Evolutionary conservation across 2,329 filamentous ascomycete species (phyloP).

Genomic region (Diaporthe destruens): DNA sequence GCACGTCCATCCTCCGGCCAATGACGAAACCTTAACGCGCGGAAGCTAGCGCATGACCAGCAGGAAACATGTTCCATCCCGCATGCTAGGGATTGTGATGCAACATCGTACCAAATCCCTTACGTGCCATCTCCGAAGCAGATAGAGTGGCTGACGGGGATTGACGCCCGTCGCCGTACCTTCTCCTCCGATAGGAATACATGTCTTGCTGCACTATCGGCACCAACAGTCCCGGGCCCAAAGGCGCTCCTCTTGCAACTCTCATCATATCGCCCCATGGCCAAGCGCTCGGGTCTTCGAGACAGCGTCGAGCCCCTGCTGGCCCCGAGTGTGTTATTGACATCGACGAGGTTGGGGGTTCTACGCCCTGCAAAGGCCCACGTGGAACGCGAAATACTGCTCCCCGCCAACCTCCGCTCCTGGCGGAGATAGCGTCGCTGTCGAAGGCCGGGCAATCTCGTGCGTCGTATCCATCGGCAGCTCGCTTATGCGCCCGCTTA

Average conservation of each 20-base stretch:
- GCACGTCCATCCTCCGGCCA: slow-evolving; percentile 22
- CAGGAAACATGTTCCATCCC: slow-evolving; percentile 28
- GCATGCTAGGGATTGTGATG: slow-evolving; percentile 28
- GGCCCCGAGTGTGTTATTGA: background rate
- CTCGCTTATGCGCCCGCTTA: background rate
- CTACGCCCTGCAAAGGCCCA: background rate
- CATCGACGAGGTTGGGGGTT: background rate
- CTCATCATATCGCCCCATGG: background rate
- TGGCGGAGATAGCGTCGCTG: slow-evolving; percentile 1
- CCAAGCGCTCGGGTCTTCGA: slow-evolving; percentile 3
- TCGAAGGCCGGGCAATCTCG: slow-evolving; percentile 1
- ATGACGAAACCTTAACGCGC: slow-evolving; percentile 32
- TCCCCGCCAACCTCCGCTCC: slow-evolving; percentile 17
- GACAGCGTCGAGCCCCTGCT: background rate
- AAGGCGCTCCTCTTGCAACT: slow-evolving; percentile 7
- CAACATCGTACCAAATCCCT: slow-evolving; percentile 30
- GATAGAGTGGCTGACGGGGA: slow-evolving; percentile 5
- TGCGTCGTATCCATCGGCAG: background rate
- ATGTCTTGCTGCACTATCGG: background rate
- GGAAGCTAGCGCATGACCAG: slow-evolving; percentile 30
- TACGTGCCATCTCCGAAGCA: slow-evolving; percentile 22
- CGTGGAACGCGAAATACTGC: slow-evolving; percentile 13
- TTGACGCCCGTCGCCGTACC: background rate
- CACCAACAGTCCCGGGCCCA: background rate
- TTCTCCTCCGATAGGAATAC: slow-evolving; percentile 8